Base-by-base conservation (phyloP, 2,329 filamentous ascomycete species). In the Paracoccidioides lutzii region DNA sequence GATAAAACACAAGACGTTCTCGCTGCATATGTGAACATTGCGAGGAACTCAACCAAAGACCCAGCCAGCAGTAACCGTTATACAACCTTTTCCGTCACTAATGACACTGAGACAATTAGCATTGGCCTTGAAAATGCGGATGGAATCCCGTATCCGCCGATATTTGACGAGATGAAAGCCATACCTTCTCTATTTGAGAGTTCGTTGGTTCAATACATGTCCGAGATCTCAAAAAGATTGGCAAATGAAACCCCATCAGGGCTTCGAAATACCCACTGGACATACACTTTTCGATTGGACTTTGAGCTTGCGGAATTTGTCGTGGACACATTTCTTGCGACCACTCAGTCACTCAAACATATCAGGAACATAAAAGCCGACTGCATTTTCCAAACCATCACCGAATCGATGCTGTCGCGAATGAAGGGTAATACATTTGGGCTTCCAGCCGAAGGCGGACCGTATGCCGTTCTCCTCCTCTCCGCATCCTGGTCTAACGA, bases 121-220 rank as follows among this genome's bases (percentile, higher is more conserved):
- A 28, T 41, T 0, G 62, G 69, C 12, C 57, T 75, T 2, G 71
- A 69, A 48, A 74, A 76, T 56, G 61, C 66, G 0, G 63, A 70
- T 49, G 65, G 69, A 10, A 61, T 61, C n/a, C 59, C 57, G 1
- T 56, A 68, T 14, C 65, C 69, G 3, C 41, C 62, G 1, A 66
- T 69, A n/a, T 71, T 69, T 49, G 40, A 63, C 28, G 62, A 65
- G 4, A 71, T 68, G 55, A 56, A 56, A 43, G 46, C 52, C 52
- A 53, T 55, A 46, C 51, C 33, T 0, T 55, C 66, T 4, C 54
- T 70, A 7, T 50, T 63, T 1, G 65, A 72, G 49, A 65, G 63
- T 2, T 67, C 65, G 37, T 61, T 58, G 10, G 56, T 67, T 38
- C 62, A 62, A 33, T 67, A 62, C 10, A 56, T 72, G 0, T 56